Conservation (phyloP, 106 monocot genomes). For the Dendrobium huoshanense region DNA sequence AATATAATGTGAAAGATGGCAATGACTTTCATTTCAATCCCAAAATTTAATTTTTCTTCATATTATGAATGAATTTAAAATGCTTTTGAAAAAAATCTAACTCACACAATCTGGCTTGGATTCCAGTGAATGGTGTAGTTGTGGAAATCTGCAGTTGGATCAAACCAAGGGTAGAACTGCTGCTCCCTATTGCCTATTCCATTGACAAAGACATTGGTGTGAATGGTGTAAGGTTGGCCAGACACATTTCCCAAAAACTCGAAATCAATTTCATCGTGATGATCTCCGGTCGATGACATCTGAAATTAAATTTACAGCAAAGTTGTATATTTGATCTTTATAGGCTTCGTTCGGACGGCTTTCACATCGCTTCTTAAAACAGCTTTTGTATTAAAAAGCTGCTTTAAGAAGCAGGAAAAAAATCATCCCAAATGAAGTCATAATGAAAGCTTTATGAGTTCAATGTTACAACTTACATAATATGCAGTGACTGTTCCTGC, state of each 20-base stretch:
- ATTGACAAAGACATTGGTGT: constrained; percentile 54
- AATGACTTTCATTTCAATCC: background rate
- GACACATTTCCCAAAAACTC: constrained; percentile 69
- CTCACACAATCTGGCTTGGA: constrained; percentile 35
- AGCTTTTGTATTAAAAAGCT: no score
- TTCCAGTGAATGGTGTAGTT: constrained; percentile 84
- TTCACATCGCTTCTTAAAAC: no score
- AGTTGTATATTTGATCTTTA: background rate
- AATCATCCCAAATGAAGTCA: no score
- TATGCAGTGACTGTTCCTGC: constrained; percentile 30
- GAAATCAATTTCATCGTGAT: constrained; percentile 76
- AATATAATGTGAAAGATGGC: no score
- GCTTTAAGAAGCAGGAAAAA: no score
- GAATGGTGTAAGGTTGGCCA: constrained; percentile 67
- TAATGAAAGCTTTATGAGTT: background rate
- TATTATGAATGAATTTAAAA: background rate
- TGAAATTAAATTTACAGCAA: background rate
- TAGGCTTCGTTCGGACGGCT: no score
- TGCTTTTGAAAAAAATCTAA: background rate
- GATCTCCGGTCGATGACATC: constrained; percentile 39
- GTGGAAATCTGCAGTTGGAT: constrained; percentile 65
- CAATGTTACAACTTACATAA: constrained; percentile 9
- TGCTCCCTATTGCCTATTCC: constrained; percentile 58
- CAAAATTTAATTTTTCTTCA: background rate
- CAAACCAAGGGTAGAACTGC: constrained; percentile 76